Conservation (phyloP, 495 filamentous ascomycete species). For the Penicillium steckii region DNA sequence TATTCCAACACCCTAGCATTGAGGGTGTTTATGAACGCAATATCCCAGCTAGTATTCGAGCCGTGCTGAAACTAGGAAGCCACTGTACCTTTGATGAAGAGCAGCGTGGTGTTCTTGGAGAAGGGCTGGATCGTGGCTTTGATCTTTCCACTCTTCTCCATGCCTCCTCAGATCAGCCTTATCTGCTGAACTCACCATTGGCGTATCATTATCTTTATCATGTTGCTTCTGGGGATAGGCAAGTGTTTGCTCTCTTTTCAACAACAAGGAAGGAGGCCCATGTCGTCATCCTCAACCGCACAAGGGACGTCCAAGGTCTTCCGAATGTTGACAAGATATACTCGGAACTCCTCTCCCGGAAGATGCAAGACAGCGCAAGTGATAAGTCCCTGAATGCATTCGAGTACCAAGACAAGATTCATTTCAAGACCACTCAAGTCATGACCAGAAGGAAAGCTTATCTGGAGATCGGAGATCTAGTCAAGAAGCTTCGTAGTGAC, state of each 20-base stretch:
- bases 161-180: slow-evolving; percentile 63
- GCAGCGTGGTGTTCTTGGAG: slow-evolving; percentile 87
- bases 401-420: slow-evolving; percentile 81
- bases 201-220: slow-evolving; percentile 91
- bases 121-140: slow-evolving; percentile 90
- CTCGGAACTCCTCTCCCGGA: slow-evolving; percentile 64
- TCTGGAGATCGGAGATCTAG: slow-evolving; percentile 76
- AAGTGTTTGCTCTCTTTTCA: slow-evolving; percentile 93
- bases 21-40: slow-evolving; percentile 97
- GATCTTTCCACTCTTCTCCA: slow-evolving; percentile 75
- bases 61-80: slow-evolving; percentile 84
- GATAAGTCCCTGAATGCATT: slow-evolving; percentile 76
- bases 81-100: slow-evolving; percentile 93
- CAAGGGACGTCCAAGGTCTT: slow-evolving; percentile 73
- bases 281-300: slow-evolving; percentile 79
- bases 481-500: slow-evolving; percentile 86
- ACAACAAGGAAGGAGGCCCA: slow-evolving; percentile 76
- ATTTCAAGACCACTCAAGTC: slow-evolving; percentile 82
- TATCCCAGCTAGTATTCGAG: slow-evolving; percentile 78
- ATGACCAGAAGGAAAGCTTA: slow-evolving; percentile 86
- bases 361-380: slow-evolving; percentile 63
- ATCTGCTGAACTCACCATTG: slow-evolving; percentile 66
- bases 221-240: slow-evolving; percentile 81
- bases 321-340: slow-evolving; percentile 93
- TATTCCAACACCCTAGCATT: slow-evolving; percentile 90